Percentiles rank a stretch among this genome's conserved stretches.
phyloP scores from a whole-genome alignment of 2,329 filamentous ascomycete species.

The Cordyceps pruinosa region DNA sequence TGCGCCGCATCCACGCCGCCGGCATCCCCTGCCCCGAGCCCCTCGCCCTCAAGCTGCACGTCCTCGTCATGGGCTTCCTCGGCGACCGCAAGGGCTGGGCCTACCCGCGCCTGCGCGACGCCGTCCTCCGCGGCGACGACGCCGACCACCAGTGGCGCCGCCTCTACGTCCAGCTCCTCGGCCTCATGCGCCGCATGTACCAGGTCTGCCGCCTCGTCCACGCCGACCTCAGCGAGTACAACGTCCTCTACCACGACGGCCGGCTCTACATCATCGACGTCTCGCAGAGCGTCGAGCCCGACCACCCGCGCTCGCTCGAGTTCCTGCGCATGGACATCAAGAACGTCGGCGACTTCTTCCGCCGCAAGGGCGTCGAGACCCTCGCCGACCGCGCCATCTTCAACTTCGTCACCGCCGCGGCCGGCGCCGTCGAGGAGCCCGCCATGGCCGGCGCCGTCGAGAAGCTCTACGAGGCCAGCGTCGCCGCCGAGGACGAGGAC shows the following conservation, averaged over 20 bases:
- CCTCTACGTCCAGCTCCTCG: conserved; percentile 76
- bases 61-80: conserved; percentile 90
- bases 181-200: conserved; percentile 89
- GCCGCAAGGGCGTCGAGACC: conserved; percentile 72
- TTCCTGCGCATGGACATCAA: conserved; percentile 98
- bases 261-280: conserved; percentile 94
- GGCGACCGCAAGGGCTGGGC: conserved; percentile 82
- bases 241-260: conserved; percentile 79
- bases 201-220: conserved; percentile 88
- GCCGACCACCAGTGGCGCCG: conserved; percentile 65
- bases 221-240: conserved; percentile 97
- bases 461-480: conserved; percentile 55
- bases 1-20: conserved; percentile 74
- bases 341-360: conserved; percentile 91
- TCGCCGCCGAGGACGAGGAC: conserved; percentile 42
- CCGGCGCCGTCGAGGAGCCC: conserved; percentile 54
- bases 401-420: conserved; percentile 65
- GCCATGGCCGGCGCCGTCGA: conserved; percentile 58
- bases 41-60: conserved; percentile 82
- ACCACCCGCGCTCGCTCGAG: conserved; percentile 85
- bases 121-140: conserved; percentile 63
- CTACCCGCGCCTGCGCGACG: conserved; percentile 82
- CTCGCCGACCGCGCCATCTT: conserved; percentile 76
- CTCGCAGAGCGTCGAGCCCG: conserved; percentile 93
- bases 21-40: conserved; percentile 90